Evolutionary conservation across 2,329 filamentous ascomycete species (phyloP).

Genomic region (Paraphoma sp.): DNA sequence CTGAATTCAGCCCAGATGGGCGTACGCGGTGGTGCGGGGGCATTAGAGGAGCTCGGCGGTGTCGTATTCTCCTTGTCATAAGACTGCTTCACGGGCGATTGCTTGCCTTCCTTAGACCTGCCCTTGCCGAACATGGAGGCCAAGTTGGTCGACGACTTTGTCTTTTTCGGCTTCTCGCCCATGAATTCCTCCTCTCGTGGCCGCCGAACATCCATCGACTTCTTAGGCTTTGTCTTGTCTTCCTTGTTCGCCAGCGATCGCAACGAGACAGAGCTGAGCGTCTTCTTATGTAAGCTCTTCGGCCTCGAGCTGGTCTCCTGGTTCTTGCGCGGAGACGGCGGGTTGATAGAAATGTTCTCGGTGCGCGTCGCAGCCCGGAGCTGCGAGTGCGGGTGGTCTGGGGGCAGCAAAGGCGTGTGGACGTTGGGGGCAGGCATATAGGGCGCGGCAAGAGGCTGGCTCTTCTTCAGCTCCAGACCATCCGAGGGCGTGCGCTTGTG

Average conservation of each 20-base stretch:
- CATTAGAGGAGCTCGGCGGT: conserved; percentile 60
- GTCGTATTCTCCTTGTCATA: conserved; percentile 85
- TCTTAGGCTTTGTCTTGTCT: conserved; percentile 41
- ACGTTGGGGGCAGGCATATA: conserved; percentile 34
- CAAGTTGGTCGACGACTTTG: conserved; percentile 85
- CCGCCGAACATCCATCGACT: conserved; percentile 36
- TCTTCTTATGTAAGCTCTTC: conserved; percentile 58
- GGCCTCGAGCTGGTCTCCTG: conserved; percentile 46
- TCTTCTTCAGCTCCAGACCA: conserved; percentile 36
- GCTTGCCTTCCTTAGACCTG: conserved; percentile 68
- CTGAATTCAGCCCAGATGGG: conserved; percentile 85
- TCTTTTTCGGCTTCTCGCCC: conserved; percentile 65
- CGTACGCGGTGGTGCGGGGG: conserved; percentile 56
- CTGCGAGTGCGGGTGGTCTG: conserved; percentile 56
- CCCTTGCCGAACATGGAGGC: conserved; percentile 75
- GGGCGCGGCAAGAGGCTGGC: conserved; percentile 22
- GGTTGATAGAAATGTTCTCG: conserved; percentile 48
- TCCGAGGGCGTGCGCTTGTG: conserved; percentile 58
- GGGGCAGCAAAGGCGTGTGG: conserved; percentile 54
- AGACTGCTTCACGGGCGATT: conserved; percentile 49
- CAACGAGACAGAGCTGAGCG: conserved; percentile 61
- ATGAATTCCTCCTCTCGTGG: conserved; percentile 35
- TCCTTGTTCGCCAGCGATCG: conserved; percentile 58
- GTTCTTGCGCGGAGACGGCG: conserved; percentile 45
- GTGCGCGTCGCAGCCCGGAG: conserved; percentile 33